Base-by-base conservation (phyloP, 176 grass and related monocot genomes). In the Paspalum notatum region DNA sequence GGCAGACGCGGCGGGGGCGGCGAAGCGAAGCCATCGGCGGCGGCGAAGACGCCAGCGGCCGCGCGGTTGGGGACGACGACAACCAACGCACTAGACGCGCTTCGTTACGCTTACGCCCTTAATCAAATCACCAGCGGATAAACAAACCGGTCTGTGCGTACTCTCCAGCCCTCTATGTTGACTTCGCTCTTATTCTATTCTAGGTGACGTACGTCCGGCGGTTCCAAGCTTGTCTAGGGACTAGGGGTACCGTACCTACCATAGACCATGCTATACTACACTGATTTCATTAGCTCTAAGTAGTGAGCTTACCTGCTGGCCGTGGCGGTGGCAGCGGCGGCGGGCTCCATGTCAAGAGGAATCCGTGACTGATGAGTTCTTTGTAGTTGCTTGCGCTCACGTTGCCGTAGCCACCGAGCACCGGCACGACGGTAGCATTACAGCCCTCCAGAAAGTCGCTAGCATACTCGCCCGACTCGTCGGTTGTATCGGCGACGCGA, bases 261-360 rank as follows among this genome's bases (percentile, higher is more conserved):
- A 32, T 32, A 32, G 32, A 32, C 2, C 32, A 32, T 32, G 32
- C 32, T 32, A 1, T 32, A 32, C 32, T 32, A 1, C 32, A 3
- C 32, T 32, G n/a, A 50, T 71, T 66, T 15, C 0, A 68, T 15
- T 47, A 3, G 42, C 5, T 72, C 7, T 0, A 15, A 26, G 9
- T 13, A 50, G 6, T 2, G 1, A 55, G 7, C 68, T 83, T 13
- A 83, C 80, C 40, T 3, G 42, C 15, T 0, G 25, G 25, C 15
- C 7, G 0, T 4, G 62, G 4, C 24, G 48, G 20, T 4, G 0
- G 20, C 32, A 2, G 1, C 6, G 45, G 5, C 7, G 21, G 47
- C 12, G 0, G 17, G 42, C 8, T 22, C 76, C 76, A 89, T 21
- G 82, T 89, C 10, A 89, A 15, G 25, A 81, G 76, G 71, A 85